Evolutionary conservation across 1,284 basidiomycete species (phyloP), one percentile per base, ranked within the genome.

Genomic region (Anthracocystis walkeri): DNA sequence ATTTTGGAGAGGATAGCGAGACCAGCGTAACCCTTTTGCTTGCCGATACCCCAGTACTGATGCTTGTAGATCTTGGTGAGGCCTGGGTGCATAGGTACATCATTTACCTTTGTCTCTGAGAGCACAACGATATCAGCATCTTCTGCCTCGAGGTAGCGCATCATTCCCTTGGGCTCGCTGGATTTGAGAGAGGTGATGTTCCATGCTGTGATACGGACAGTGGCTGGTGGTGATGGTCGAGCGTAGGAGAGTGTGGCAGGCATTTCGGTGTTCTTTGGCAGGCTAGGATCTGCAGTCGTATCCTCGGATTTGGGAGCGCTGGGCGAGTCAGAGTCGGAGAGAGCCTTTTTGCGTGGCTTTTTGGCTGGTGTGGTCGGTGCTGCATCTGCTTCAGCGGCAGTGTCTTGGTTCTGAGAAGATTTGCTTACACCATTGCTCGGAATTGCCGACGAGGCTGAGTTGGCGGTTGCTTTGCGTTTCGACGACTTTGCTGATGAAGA

Each of bases 1-100:
- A 89, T 80, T 82, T 95, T 95, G 10, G 91, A 92, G 20, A 95
- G 87, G 20, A 94, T 88, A 2, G 93, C 93, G 7, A 91, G 92
- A 20, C 93, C 93, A 51, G 91, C 93, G 60, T 84, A 84, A 7
- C 82, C 82, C 62, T 84, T 84, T 31, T 72, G 76, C 52, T 72
- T 69, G 41, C 79, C 82, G 54, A 84, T 84, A 14, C 81, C 82
- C 83, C 83, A 84, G 58, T 80, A 80, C 53, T 78, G 79, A 65
- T 84, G 69, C 46, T 72, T 64, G 70, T 82, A 84, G 33, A 70
- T 66, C 20, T 68, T 64, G 31, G 65, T 77, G 21, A 84, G 64
- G 14, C 53, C 71, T 4, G 78, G 66, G 27, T 79, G 77, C 55
- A 76, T 73, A 16, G 82, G 82, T 2, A 71, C 64, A 23, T 78